Percentiles rank a stretch among this genome's conserved stretches.
phyloP scores from a whole-genome alignment of 2,329 filamentous ascomycete species.

The Curvularia hawaiiensis region DNA sequence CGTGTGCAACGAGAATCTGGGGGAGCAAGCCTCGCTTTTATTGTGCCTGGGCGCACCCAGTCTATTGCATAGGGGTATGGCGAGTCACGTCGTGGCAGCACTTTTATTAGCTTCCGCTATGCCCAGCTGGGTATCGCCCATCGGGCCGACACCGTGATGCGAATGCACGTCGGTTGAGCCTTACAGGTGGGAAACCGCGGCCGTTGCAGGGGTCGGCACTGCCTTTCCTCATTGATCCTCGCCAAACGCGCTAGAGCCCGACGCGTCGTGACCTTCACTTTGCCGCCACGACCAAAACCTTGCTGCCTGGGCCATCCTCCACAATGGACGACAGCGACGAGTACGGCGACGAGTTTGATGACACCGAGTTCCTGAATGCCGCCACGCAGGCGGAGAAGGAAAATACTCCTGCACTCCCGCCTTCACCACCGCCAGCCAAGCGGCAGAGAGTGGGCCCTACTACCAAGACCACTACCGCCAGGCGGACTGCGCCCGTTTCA shows the following conservation, averaged over 20 bases:
- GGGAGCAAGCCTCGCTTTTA: constrained; percentile 17
- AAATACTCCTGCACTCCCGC: constrained; percentile 38
- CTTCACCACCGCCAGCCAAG: constrained; percentile 45
- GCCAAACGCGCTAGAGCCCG: constrained; percentile 32
- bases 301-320: constrained; percentile 18
- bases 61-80: constrained; percentile 15
- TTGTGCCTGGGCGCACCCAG: constrained; percentile 12
- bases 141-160: constrained; percentile 11
- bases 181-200: constrained; percentile 20
- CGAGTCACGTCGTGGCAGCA: constrained; percentile 7
- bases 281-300: constrained; percentile 22
- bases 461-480: constrained; percentile 24
- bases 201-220: constrained; percentile 23
- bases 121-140: constrained; percentile 9
- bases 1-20: constrained; percentile 16
- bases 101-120: constrained; percentile 19
- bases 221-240: constrained; percentile 22
- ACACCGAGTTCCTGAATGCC: constrained; percentile 68
- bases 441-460: constrained; percentile 38
- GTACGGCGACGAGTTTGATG: constrained; percentile 67
- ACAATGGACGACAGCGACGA: constrained; percentile 55
- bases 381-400: constrained; percentile 57
- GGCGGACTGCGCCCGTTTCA: constrained; percentile 29
- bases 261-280: constrained; percentile 30
- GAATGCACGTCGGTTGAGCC: constrained; percentile 25